Evolutionary conservation across 2,329 filamentous ascomycete species (phyloP).

Genomic region (Intubia oerlemansii): DNA sequence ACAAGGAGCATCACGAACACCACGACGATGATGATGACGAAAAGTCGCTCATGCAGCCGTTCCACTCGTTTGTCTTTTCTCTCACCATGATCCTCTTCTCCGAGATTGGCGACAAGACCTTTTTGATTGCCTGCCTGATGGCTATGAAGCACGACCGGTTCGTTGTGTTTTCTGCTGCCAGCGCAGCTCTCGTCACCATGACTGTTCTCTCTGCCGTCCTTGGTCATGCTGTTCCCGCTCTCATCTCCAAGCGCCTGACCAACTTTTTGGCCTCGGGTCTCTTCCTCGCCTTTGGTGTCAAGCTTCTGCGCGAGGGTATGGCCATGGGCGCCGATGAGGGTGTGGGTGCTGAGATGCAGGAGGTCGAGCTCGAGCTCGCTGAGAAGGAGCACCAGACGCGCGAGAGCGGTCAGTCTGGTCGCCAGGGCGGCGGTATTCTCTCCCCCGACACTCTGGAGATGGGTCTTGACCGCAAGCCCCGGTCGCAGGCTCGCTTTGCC

Average conservation of each 20-base stretch:
- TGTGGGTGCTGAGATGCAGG: conserved; percentile 91
- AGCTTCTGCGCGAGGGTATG: conserved; percentile 68
- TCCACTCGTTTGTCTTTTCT: conserved; percentile 79
- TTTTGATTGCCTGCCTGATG: conserved; percentile 92
- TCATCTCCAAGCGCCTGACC: conserved; percentile 80
- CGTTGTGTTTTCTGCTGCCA: conserved; percentile 88
- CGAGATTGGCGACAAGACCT: conserved; percentile 96
- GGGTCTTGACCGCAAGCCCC: conserved; percentile 47
- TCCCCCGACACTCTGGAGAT: conserved; percentile 64
- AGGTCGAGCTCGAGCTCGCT: conserved; percentile 82
- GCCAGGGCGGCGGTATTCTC: conserved; percentile 19
- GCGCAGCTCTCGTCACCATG: conserved; percentile 80
- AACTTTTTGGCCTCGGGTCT: conserved; percentile 67
- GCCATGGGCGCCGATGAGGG: conserved; percentile 79
- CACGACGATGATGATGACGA: conserved; percentile 16
- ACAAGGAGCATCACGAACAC: too few species aligned
- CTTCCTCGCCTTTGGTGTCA: conserved; percentile 76
- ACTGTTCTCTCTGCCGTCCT: conserved; percentile 83
- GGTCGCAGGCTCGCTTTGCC: conserved; percentile 54
- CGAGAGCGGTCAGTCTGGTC: conserved; percentile 43
- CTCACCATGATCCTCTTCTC: conserved; percentile 96
- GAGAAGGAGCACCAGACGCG: conserved; percentile 70
- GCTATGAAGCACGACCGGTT: conserved; percentile 94
- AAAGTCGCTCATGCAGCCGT: conserved; percentile 46
- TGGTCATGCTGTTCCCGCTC: conserved; percentile 73